Evolutionary conservation across 768 basidiomycete genomes (phyloP).

Genomic region (Lactifluus volemus): DNA sequence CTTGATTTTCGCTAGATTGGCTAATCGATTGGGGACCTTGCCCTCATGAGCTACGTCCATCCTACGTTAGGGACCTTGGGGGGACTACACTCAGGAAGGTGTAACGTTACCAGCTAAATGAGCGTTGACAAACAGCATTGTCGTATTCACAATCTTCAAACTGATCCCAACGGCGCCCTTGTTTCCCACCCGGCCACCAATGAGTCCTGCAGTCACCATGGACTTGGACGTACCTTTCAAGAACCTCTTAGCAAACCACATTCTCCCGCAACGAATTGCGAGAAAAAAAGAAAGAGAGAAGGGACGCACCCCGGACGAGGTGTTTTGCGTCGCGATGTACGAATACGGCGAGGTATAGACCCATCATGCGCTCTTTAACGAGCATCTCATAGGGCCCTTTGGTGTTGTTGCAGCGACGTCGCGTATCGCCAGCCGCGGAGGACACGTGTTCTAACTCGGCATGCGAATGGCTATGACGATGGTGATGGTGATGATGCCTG

Average conservation of each 20-base stretch:
- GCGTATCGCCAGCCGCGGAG: constrained; percentile 30
- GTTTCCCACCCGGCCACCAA: constrained; percentile 87
- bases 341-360: constrained; percentile 71
- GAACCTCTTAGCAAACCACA: constrained; percentile 5
- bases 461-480: constrained; percentile 26
- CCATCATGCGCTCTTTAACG: constrained; percentile 87
- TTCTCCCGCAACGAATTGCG: neutral
- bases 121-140: constrained; percentile 83
- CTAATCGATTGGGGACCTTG: constrained; percentile 66
- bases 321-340: constrained; percentile 62
- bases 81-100: neutral
- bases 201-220: constrained; percentile 80
- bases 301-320: constrained; percentile 47
- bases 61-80: neutral
- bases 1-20: constrained; percentile 87
- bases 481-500: constrained; percentile 18
- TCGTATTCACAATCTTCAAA: constrained; percentile 70
- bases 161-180: constrained; percentile 92
- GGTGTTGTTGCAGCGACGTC: constrained; percentile 47
- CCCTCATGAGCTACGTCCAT: constrained; percentile 58
- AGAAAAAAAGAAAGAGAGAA: neutral
- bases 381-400: constrained; percentile 33
- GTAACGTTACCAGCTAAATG: constrained; percentile 67
- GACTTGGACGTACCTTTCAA: constrained; percentile 61
- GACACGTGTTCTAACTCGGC: constrained; percentile 7